Evolutionary conservation across 2,329 filamentous ascomycete genomes (phyloP), one percentile per base, ranked within the genome.

Genomic region (Venturia effusa): DNA sequence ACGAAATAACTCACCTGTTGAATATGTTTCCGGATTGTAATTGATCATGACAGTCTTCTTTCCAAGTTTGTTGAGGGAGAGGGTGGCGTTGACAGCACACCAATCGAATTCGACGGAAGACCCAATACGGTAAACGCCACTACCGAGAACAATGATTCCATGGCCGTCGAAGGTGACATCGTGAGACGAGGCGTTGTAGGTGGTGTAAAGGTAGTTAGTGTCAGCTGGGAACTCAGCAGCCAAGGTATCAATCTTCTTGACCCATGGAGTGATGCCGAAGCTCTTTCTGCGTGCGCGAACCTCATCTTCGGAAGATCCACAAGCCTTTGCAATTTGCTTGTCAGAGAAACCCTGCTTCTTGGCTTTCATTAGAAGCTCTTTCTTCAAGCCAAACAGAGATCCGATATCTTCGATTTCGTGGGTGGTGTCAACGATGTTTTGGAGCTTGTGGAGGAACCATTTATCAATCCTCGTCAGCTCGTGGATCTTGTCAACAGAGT

Each of bases 21-120:
- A n/a, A 17, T 24, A 57, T 11, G 27, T 19, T 57, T 57, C 24
- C 4, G 54, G 54, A 57, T 64, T 51, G 40, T 64, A 64, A 72
- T 97, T 97, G 72, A 99, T 94, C 90, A 97, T 96, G 65, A 96
- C 86, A 37, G 94, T 97, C 86, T 97, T 97, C 82, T 96, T 89
- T 69, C 92, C 92, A 82, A 96, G 90, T 66, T 88, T 81, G 71
- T 87, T 86, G 67, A 97, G 83, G 51, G 91, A 89, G 67, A 90
- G 83, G 13, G 92, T 92, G 67, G 92, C 89, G 72, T 92, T 94
- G 66, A 97, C 92, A 67, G 92, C 92, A 75, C 93, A 97, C 93
- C 93, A 97, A 78, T 99, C 93, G 74, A 99, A 99, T 77, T 99
- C 94, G 62, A 99, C 94, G 7, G 92, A 97, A 78, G 88, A 93